phyloP scores from a whole-genome alignment of 2,329 filamentous ascomycete genomes.

The Cryphonectria nitschkei region DNA sequence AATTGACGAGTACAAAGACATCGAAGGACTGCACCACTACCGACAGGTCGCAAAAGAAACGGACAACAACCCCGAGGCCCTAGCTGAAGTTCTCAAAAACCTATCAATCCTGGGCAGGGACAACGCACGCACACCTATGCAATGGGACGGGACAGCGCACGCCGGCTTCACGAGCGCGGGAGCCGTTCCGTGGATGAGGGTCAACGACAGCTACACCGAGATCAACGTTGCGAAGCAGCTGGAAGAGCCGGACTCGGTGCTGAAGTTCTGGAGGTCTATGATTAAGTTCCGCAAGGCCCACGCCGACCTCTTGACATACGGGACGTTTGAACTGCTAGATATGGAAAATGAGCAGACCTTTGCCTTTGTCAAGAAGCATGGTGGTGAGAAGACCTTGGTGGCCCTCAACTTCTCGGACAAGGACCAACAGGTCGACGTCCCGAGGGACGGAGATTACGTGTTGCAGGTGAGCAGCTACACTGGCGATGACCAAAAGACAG shows the following conservation, averaged over 20 bases:
- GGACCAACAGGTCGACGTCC: slow-evolving; percentile 39
- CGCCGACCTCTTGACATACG: slow-evolving; percentile 63
- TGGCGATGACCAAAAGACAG: slow-evolving; percentile 25
- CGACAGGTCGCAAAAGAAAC: slow-evolving; percentile 32
- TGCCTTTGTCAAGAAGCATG: slow-evolving; percentile 46
- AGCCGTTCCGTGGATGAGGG: slow-evolving; percentile 60
- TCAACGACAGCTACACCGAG: slow-evolving; percentile 58
- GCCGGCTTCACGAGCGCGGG: slow-evolving; percentile 63
- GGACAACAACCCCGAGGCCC: slow-evolving; percentile 40
- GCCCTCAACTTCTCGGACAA: slow-evolving; percentile 49
- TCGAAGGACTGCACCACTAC: slow-evolving; percentile 55
- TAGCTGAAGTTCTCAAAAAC: slow-evolving; percentile 52
- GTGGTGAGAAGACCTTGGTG: slow-evolving; percentile 38
- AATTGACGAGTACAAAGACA: slow-evolving; percentile 52
- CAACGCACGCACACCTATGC: slow-evolving; percentile 69
- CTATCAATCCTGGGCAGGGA: slow-evolving; percentile 66
- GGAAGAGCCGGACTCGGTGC: slow-evolving; percentile 50
- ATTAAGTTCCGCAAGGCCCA: slow-evolving; percentile 59
- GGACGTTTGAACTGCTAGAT: slow-evolving; percentile 58
- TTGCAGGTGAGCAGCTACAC: slow-evolving; percentile 40
- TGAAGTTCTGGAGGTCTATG: slow-evolving; percentile 64
- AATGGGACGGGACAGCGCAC: slow-evolving; percentile 60
- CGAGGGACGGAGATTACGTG: slow-evolving; percentile 30
- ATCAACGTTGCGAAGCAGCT: slow-evolving; percentile 60
- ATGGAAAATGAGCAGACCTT: slow-evolving; percentile 50